Conservation (phyloP, 1,139 yeast genomes). For the Trichomonascaceae sp. region DNA sequence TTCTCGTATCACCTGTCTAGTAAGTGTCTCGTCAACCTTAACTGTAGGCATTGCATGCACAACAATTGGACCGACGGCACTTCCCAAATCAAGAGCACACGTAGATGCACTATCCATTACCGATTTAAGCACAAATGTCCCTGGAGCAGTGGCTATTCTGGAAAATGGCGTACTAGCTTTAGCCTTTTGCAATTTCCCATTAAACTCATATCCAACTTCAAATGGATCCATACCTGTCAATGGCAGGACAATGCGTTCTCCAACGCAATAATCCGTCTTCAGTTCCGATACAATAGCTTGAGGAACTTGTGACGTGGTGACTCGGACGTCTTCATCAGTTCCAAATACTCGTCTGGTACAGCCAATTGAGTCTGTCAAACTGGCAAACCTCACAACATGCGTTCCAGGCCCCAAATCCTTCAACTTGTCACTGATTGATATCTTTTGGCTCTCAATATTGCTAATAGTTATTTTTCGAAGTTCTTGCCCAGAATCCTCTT, state of each 20-base stretch:
- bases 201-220: constrained; percentile 65
- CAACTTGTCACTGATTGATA: constrained; percentile 37
- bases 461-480: constrained; percentile 34
- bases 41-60: constrained; percentile 87
- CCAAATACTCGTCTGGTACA: constrained; percentile 45
- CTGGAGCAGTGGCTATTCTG: constrained; percentile 77
- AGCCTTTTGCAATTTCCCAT: constrained; percentile 55
- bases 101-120: constrained; percentile 71
- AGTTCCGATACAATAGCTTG: constrained; percentile 44
- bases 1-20: constrained; percentile 78
- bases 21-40: constrained; percentile 74
- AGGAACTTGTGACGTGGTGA: constrained; percentile 73
- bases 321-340: constrained; percentile 31
- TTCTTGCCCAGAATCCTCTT: constrained; percentile 46
- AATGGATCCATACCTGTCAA: constrained; percentile 79
- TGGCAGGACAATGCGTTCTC: constrained; percentile 76
- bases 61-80: constrained; percentile 38
- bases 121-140: constrained; percentile 60
- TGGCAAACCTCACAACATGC: constrained; percentile 53
- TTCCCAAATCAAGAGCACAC: constrained; percentile 60
- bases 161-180: constrained; percentile 52
- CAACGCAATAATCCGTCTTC: constrained; percentile 68
- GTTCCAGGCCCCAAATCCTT: constrained; percentile 45
- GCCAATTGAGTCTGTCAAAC: constrained; percentile 63
- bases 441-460: constrained; percentile 32